These are phyloP conservation scores for Penicillium manginii DNA, from an alignment of 495 filamentous ascomycete genomes.

Conservation along the genomic window DNA sequence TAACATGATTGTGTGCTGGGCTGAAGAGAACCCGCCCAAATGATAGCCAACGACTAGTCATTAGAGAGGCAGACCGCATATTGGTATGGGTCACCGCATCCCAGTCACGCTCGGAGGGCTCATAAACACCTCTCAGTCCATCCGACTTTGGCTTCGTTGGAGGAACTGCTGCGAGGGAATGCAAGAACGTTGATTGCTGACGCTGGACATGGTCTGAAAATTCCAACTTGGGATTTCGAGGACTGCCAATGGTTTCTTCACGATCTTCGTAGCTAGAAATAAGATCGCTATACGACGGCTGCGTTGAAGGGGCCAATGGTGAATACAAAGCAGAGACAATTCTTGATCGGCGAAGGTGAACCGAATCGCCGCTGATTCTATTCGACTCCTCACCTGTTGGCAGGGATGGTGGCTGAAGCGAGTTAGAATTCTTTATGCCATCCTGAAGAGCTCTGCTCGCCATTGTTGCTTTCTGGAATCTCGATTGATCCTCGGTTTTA, in stretches of 20 bases:
- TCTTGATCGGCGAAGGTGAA: slow-evolving; percentile 44
- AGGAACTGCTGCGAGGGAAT: slow-evolving; percentile 33
- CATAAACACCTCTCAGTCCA: slow-evolving; percentile 46
- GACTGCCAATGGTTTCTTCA: slow-evolving; percentile 4
- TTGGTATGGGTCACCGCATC: slow-evolving; percentile 75
- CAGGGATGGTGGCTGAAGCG: slow-evolving; percentile 14
- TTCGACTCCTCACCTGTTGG: slow-evolving; percentile 28
- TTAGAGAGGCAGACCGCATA: slow-evolving; percentile 77
- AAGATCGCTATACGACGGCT: slow-evolving; percentile 45
- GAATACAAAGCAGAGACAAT: slow-evolving; percentile 48
- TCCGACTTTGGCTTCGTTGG: slow-evolving; percentile 37
- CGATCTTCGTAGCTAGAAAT: slow-evolving; percentile 37
- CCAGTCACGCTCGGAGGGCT: slow-evolving; percentile 58
- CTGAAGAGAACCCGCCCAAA: slow-evolving; percentile 96
- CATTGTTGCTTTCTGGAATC: slow-evolving; percentile 44
- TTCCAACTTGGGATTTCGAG: slow-evolving; percentile 7
- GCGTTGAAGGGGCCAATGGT: slow-evolving; percentile 43
- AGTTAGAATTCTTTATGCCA: slow-evolving; percentile 31
- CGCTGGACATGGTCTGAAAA: slow-evolving; percentile 20
- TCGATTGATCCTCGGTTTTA: slow-evolving; percentile 23
- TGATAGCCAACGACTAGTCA: slow-evolving; percentile 85
- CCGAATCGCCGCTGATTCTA: slow-evolving; percentile 37
- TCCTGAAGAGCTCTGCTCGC: slow-evolving; percentile 48
- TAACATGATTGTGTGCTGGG: slow-evolving; percentile 81
- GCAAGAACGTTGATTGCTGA: slow-evolving; percentile 35